These are phyloP conservation scores for Diaporthe sp. DNA, from an alignment of 2,329 filamentous ascomycete species.

Conservation along the genomic window DNA sequence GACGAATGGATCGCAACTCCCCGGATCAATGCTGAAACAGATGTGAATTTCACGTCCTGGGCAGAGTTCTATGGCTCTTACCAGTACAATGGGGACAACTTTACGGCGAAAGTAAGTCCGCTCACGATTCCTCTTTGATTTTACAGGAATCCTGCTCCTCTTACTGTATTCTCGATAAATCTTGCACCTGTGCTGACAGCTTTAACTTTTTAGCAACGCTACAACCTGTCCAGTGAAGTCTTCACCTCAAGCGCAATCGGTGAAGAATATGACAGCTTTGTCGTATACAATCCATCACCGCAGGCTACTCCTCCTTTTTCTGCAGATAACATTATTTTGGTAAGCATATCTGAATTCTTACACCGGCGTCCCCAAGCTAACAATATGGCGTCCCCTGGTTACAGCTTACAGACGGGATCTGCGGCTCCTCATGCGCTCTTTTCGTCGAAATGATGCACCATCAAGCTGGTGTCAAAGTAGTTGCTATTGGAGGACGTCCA, in stretches of 20 bases:
- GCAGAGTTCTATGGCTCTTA: conserved; percentile 9
- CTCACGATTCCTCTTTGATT: too few relatives aligned
- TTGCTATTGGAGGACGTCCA: conserved; percentile 73
- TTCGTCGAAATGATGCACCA: conserved; percentile 49
- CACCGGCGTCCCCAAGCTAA: not conserved
- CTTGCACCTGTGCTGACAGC: not conserved
- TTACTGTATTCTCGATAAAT: not conserved
- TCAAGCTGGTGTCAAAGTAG: conserved; percentile 62
- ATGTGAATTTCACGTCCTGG: conserved; percentile 12
- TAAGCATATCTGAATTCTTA: not conserved
- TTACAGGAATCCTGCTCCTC: not conserved
- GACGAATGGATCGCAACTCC: conserved; percentile 16
- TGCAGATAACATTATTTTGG: not conserved
- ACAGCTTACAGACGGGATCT: conserved; percentile 47
- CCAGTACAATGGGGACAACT: not conserved
- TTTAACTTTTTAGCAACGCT: not conserved
- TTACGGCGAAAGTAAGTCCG: not conserved
- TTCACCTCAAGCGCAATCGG: conserved; percentile 8
- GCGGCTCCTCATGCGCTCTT: conserved; percentile 48
- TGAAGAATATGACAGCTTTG: not conserved
- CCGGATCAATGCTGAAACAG: not conserved
- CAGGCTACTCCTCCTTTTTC: not conserved
- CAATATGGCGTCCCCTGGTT: too few relatives aligned
- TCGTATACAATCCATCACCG: not conserved
- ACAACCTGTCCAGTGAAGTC: not conserved